Percentiles rank a stretch among this genome's conserved stretches.
These are phyloP conservation scores for Paramecium sexaurelia DNA, from an alignment of 73 alveolate species.

Conservation along the genomic window DNA sequence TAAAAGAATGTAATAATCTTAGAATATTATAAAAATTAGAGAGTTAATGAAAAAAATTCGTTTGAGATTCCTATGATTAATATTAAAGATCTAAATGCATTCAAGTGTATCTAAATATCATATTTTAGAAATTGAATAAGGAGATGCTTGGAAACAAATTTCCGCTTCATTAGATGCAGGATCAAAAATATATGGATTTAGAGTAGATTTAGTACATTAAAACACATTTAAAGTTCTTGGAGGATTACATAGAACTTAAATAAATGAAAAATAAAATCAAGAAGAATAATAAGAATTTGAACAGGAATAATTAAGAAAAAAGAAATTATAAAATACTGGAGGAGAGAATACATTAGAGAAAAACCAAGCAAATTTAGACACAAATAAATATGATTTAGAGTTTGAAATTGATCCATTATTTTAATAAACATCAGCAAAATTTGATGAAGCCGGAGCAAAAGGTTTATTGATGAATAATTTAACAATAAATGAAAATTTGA, in stretches of 20 bases:
- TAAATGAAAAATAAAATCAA: slow-evolving; percentile 51
- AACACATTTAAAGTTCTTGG: slow-evolving; percentile 72
- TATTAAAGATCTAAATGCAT: slow-evolving; percentile 48
- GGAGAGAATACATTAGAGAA: slow-evolving; percentile 91
- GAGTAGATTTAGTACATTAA: slow-evolving; percentile 71
- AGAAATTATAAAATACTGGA: slow-evolving; percentile 70
- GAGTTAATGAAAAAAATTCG: slow-evolving; percentile 72
- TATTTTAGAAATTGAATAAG: slow-evolving; percentile 50
- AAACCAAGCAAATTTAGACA: slow-evolving; percentile 81
- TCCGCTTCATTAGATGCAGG: slow-evolving; percentile 75
- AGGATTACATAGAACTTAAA: slow-evolving; percentile 71
- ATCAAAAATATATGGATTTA: slow-evolving; percentile 71
- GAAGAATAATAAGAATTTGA: slow-evolving; percentile 67
- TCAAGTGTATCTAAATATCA: slow-evolving; percentile 9
- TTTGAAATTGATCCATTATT: slow-evolving; percentile 87
- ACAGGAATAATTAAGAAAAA: slow-evolving; percentile 73
- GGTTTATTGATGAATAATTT: slow-evolving; percentile 83
- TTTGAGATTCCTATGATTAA: slow-evolving; percentile 67
- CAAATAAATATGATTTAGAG: slow-evolving; percentile 85
- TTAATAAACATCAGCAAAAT: slow-evolving; percentile 83
- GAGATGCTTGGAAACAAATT: slow-evolving; percentile 70
- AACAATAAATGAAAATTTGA: slow-evolving; percentile 79
- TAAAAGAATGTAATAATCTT: slow-evolving; percentile 52
- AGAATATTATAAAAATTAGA: slow-evolving; percentile 20
- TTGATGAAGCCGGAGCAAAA: slow-evolving; percentile 89